Base-by-base conservation (phyloP, 106 monocot genomes). In the Cymbidium sinense region DNA sequence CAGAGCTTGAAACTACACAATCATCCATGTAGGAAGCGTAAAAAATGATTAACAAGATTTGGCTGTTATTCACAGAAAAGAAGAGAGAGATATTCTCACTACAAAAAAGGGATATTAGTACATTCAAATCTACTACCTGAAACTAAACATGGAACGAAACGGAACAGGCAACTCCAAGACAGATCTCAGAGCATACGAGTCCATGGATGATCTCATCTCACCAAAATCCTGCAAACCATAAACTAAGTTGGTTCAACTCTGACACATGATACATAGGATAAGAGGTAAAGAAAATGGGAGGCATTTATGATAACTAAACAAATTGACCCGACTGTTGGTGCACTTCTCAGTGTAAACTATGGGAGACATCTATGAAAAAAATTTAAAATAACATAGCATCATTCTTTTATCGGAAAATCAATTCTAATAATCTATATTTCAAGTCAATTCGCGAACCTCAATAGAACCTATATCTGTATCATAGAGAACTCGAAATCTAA, bases 151-250 rank as follows among this genome's bases (percentile, higher is more conserved):
- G 18, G 86, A 80, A 50, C 80, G 88, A 78, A 91, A 91, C 4
- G 79, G 85, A 34, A 74, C 74, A 50, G 91, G 91, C 76, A 91
- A 77, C 64, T 88, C 91, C 1, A 58, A 43, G 23, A 88, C 91
- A 29, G 86, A 88, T 82, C 77, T 88, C 80, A 91, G 75, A 12
- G 88, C 80, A 65, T 86, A 88, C 6, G 83, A 79, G 64, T 91
- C 91, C n/a, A 61, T 61, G 75, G 79, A 62, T 9, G 47, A 79
- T 77, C 77, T 76, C 79, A 85, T 77, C 70, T 52, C 73, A 25
- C 52, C 47, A 43, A 77, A 81, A 61, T 30, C 28, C 44, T 29
- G 65, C 78, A 64, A 39, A 30, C 21, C 0, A 29, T 67, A 15
- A 64, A 20, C 44, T 78, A 43, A 12, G 25, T 7, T 69, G 43